Base-by-base conservation (phyloP, 2,329 filamentous ascomycete species). In the Leptographium galeiforme region DNA sequence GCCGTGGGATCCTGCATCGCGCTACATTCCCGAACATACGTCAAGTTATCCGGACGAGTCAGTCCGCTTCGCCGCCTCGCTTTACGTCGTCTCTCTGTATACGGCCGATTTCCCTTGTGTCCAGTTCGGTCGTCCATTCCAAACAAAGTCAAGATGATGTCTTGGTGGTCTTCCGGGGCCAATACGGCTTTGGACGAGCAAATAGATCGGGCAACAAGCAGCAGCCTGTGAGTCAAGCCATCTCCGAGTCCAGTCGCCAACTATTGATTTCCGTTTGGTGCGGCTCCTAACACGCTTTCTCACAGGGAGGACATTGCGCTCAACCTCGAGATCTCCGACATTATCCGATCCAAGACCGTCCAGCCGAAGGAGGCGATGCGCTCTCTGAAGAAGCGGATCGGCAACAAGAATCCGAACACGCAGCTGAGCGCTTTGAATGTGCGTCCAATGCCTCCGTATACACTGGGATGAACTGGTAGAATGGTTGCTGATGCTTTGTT, bases 351-450 rank as follows among this genome's bases (percentile, higher is more conserved):
- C 64, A 97, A 97, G 74, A 95, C 89, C 18, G 91, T 98, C 50
- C 89, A 90, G 68, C 91, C 93, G 52, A 96, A 91, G 70, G 93
- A 98, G 70, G 93, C 93, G 57, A 98, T 98, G 93, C 87, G 89
- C 67, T 91, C 89, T 45, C 74, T 98, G 63, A 97, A 96, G 73
- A 82, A 82, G 66, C 84, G 93, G 67, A 89, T 98, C 74, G 89
- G 88, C 70, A 89, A 95, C 75, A 95, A 90, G 76, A 98, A 98
- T 65, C 93, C 93, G 39, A 98, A 98, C 68, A 84, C 93, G 39
- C 93, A 98, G 72, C 76, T 98, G 39, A 93, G 90, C 61, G 87
- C 93, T n/a, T 72, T 98, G 53, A 94, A 93, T 68, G 89, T 93
- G 76, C 55, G 72, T 30, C 57, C 32, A 8, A 10, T 11, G 10